Evolutionary conservation across 805 yeast species (phyloP), one percentile per base, ranked within the genome.

Genomic region (Kazachstania taianensis): DNA sequence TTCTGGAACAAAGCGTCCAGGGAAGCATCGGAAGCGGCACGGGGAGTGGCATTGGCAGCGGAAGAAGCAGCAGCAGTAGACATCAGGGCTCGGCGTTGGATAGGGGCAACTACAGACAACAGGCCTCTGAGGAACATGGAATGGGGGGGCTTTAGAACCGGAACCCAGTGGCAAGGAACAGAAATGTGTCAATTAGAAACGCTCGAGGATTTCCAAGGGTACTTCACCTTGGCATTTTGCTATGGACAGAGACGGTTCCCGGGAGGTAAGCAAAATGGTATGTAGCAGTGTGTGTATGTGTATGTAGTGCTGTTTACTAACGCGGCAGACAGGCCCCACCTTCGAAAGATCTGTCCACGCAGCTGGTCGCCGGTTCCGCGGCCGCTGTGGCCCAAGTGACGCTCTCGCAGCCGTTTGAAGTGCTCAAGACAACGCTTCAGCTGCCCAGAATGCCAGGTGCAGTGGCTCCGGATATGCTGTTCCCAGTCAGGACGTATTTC

Each of bases 381-480:
- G 80, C 87, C 0, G 79, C 81, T 0, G 66, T 77, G 1, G 67
- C 71, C 1, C 73, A 79, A 22, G 73, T 84, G 0, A 70, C 78
- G 0, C 41, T 77, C 18, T 73, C 83, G 0, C 80, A 78, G 47
- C 89, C 92, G 0, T 72, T 81, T 43, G 92, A 81, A 49, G 78
- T 70, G 45, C 55, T 76, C 35, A 81, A 81, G 52, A 77, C 84
- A 0, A 72, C 72, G 14, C 59, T 71, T 20, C 89, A 81, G 48
- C 59, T 81, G 33, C 72, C 70, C 37, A 69, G 75, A 39, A 43
- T 59, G 12, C 39, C 41, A 3, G 40, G 40, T 6, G 34, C 38
- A n/a, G 35, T 13, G 33, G 42, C 2, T 39, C 40, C 10, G 35
- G 41, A 18, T 9, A 22, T 8, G 27, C 16, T 16, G 24, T 43